A percentile compares a stretch with the other conserved stretches of the same genome.
These are phyloP conservation scores for Conticribra guillardii DNA, from an alignment of 108 stramenopile genomes.

Conservation along the genomic window DNA sequence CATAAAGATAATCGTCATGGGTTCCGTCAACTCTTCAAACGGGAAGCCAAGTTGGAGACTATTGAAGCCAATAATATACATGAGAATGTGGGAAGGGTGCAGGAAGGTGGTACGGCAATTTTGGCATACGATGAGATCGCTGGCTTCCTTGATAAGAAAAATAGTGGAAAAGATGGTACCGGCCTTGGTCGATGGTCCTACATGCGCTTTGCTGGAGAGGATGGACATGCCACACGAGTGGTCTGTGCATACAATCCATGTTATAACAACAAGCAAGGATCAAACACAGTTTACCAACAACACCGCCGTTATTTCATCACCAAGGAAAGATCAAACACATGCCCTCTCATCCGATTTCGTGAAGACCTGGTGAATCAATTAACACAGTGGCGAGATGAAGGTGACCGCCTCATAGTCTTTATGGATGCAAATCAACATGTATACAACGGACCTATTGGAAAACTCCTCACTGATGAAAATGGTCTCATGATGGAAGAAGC, in stretches of 20 bases:
- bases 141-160: background rate
- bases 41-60: background rate
- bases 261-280: background rate
- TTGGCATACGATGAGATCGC: background rate
- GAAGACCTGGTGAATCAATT: slow-evolving; percentile 13
- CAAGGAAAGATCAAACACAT: background rate
- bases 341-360: slow-evolving; percentile 6
- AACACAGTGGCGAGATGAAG: background rate
- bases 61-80: background rate
- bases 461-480: background rate
- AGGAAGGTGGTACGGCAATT: background rate
- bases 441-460: background rate
- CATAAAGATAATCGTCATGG: background rate
- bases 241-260: background rate
- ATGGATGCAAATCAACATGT: slow-evolving; percentile 26
- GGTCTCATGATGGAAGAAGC: slow-evolving; percentile 13
- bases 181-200: slow-evolving; percentile 13
- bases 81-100: background rate
- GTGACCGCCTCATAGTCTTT: slow-evolving; percentile 8
- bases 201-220: slow-evolving; percentile 2
- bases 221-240: slow-evolving; percentile 7
- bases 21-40: background rate
- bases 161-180: background rate
- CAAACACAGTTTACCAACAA: slow-evolving; percentile 7
- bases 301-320: slow-evolving; percentile 14